Percentiles rank a stretch among this genome's conserved stretches.
Conservation (phyloP, 2,329 filamentous ascomycete species). For the Fusarium buharicum region DNA sequence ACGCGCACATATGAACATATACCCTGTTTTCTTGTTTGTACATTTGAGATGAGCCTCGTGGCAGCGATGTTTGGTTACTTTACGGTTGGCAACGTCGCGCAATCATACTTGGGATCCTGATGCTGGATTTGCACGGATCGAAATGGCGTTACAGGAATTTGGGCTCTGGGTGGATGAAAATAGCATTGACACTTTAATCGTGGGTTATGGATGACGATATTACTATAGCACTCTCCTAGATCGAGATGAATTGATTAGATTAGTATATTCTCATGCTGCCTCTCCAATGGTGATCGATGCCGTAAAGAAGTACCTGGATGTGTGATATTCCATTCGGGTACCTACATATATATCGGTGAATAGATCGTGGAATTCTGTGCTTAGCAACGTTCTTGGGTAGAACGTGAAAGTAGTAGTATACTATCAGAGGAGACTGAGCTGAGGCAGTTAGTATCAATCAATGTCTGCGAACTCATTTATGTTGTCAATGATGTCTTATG, state of each 20-base stretch:
- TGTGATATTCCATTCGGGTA: too few relatives aligned
- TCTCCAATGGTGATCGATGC: background rate
- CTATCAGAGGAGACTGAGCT: too few relatives aligned
- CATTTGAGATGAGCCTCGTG: slow-evolving; percentile 40
- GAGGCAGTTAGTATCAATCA: too few relatives aligned
- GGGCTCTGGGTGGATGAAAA: slow-evolving; percentile 38
- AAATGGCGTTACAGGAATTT: slow-evolving; percentile 39
- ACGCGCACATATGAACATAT: slow-evolving; percentile 38
- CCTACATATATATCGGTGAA: too few relatives aligned
- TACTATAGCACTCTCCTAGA: slow-evolving; percentile 38
- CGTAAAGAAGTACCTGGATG: background rate
- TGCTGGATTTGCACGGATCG: slow-evolving; percentile 35
- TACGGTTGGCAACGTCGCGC: slow-evolving; percentile 16
- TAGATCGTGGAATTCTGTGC: too few relatives aligned
- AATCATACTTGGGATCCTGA: slow-evolving; percentile 34
- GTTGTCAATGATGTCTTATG: background rate
- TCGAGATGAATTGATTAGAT: slow-evolving; percentile 39
- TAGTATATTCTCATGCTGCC: background rate
- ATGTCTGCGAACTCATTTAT: background rate
- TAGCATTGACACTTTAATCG: slow-evolving; percentile 41
- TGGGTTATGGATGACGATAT: slow-evolving; percentile 43
- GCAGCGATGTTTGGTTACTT: slow-evolving; percentile 35
- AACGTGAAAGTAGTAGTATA: too few relatives aligned
- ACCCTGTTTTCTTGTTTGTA: slow-evolving; percentile 44
- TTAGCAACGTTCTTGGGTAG: too few relatives aligned